Evolutionary conservation across 768 basidiomycete species (phyloP), one percentile per base, ranked within the genome.

Genomic region (Agrocybe chaxingu): DNA sequence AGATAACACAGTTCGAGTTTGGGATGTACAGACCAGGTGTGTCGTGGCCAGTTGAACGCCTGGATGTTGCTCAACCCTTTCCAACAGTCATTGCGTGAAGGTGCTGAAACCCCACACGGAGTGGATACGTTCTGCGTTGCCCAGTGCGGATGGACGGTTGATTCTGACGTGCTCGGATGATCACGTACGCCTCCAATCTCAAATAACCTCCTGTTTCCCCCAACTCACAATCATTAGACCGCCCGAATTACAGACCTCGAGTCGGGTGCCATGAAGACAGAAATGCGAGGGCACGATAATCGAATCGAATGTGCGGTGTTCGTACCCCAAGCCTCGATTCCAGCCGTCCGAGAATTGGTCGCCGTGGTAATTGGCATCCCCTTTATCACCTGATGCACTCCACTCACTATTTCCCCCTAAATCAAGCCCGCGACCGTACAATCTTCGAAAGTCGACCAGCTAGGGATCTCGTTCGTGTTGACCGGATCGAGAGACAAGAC

Each of bases 401-500:
- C 41, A 32, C 43, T 32, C 35, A 38, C 18, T 34, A 34, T 33
- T 45, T 51, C 13, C 19, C 29, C 36, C n/a, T 41, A 34, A 12
- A 39, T 34, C 35, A 12, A 65, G 63, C 60, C 63, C 10, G 48
- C 60, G 19, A 65, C 52, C 12, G 51, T 56, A 4, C 62, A 62
- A 51, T 56, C 62, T 19, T 50, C 60, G n/a, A 65, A 65, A 51
- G 62, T 63, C n/a, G 63, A 65, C 35, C 59, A 59, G 8, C 42
- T 65, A 42, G 63, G 63, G n/a, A 65, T 65, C 13, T 65, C 63
- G 19, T 94, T 84, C 63, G 76, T 89, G 7, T 84, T 84, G 8
- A 93, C 91, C 10, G 92, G 91, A 2, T 86, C 89, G 31, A 78
- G 94, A 66, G 94, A 98, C 71, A 96, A 92, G 75, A 84, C 83